Evolutionary conservation across 495 filamentous ascomycete genomes (phyloP), one percentile per base, ranked within the genome.

Genomic region (Hypoxylon subgilvum): DNA sequence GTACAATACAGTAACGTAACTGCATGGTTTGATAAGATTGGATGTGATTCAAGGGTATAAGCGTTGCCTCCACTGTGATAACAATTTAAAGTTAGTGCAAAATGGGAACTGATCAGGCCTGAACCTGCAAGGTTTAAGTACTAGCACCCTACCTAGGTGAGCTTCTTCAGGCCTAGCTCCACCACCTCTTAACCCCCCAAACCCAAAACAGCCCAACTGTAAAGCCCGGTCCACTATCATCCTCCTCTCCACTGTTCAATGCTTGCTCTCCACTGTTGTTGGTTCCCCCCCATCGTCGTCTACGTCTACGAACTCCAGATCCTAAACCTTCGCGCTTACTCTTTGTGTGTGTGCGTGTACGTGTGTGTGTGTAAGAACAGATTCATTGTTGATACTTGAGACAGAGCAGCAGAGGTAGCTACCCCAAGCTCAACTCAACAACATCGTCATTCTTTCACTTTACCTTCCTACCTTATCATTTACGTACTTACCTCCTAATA

Each of bases 331-430:
- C 44, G 50, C 54, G 54, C 39, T 39, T 64, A 27, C 60, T 57
- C 53, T 58, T 58, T 57, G 14, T 30, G 5, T 8, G n/a, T n/a
- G n/a, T n/a, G n/a, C n/a, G n/a, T n/a, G n/a, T n/a, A n/a, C n/a
- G n/a, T n/a, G n/a, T n/a, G n/a, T n/a, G n/a, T n/a, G n/a, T n/a
- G n/a, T n/a, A 23, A 49, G 44, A 50, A 51, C 23, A 4, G 34
- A 57, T 57, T 59, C 49, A 59, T 59, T 36, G 61, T 59, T 55
- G 45, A 41, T 53, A 44, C 49, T 64, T 64, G 49, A n/a, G n/a
- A n/a, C n/a, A n/a, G n/a, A n/a, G n/a, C n/a, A n/a, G n/a, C n/a
- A n/a, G 31, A 45, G 54, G 40, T 51, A 53, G 34, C 14, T 50
- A 27, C 23, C 23, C 23, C 23, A 27, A 27, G 23, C 23, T 27